Percentiles rank a stretch among this genome's conserved stretches.
These are phyloP conservation scores for Leccinum uliginosum DNA, from an alignment of 768 basidiomycete species.

Conservation along the genomic window DNA sequence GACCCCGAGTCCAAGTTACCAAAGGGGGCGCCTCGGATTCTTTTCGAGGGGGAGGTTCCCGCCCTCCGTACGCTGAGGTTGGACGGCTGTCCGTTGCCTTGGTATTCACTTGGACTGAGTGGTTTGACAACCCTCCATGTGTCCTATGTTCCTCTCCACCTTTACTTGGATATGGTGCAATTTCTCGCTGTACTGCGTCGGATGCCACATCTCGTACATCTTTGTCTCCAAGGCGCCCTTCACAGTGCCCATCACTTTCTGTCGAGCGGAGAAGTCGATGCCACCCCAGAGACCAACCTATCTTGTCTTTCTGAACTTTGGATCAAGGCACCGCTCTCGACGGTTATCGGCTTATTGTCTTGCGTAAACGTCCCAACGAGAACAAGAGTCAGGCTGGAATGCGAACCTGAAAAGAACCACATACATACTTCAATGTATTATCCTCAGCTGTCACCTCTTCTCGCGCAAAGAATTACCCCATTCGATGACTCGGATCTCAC, in stretches of 20 bases:
- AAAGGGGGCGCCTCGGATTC: background rate
- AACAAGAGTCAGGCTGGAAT: background rate
- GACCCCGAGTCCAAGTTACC: background rate
- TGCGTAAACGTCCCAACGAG: background rate
- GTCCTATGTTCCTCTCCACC: conserved; percentile 11
- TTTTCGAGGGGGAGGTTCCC: background rate
- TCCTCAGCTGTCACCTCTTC: background rate
- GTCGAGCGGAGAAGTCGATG: background rate
- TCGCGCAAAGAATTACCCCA: background rate
- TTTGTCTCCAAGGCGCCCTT: conserved; percentile 32
- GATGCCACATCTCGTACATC: conserved; percentile 31
- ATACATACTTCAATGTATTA: background rate
- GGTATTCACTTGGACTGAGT: background rate
- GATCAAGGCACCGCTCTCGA: conserved; percentile 5
- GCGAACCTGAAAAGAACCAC: background rate
- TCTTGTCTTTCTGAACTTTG: conserved; percentile 4
- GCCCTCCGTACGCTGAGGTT: conserved; percentile 1
- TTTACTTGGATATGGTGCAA: conserved; percentile 26
- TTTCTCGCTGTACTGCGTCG: conserved; percentile 29
- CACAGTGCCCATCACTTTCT: conserved; percentile 3
- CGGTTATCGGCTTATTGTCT: conserved; percentile 5
- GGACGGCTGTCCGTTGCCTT: background rate
- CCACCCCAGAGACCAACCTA: background rate
- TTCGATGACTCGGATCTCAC: background rate
- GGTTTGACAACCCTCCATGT: conserved; percentile 35